A percentile compares a stretch with the other conserved stretches of the same genome.
phyloP scores from a whole-genome alignment of 768 basidiomycete species.

The Hortiboletus campestris region DNA sequence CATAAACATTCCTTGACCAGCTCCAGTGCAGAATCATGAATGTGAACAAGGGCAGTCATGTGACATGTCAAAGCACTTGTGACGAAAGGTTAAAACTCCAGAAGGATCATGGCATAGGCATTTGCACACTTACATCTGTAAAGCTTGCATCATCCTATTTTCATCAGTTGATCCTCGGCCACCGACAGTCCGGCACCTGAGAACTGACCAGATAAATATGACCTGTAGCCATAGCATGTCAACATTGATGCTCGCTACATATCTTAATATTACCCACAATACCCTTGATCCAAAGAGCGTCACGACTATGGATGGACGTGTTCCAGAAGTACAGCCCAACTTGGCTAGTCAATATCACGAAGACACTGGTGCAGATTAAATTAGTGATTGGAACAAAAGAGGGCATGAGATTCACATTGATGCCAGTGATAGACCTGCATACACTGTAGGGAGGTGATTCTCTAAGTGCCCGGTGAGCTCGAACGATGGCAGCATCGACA shows the following conservation, averaged over 20 bases:
- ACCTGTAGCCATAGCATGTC: constrained; percentile 11
- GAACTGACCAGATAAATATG: constrained; percentile 21
- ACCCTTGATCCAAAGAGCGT: constrained; percentile 22
- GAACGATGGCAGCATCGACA: background rate
- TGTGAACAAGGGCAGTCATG: constrained; percentile 9
- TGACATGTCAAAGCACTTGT: constrained; percentile 12
- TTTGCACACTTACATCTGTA: constrained; percentile 9
- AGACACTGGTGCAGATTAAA: constrained; percentile 6
- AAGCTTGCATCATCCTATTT: constrained; percentile 20
- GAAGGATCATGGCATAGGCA: background rate
- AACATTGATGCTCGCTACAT: background rate
- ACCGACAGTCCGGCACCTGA: background rate
- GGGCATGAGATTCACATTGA: constrained; percentile 5
- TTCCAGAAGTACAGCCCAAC: constrained; percentile 24
- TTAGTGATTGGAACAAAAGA: background rate
- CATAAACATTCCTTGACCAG: background rate
- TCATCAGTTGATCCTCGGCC: background rate
- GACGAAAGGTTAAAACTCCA: background rate
- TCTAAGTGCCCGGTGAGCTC: constrained; percentile 4
- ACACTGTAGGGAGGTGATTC: constrained; percentile 7
- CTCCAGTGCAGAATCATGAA: background rate
- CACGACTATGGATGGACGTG: constrained; percentile 10
- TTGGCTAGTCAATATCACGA: constrained; percentile 23
- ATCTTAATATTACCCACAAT: constrained; percentile 8
- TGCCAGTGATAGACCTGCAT: constrained; percentile 10